A percentile compares a stretch with the other conserved stretches of the same genome.
Evolutionary conservation across 371 early-diverging fungal species (phyloP).

Genomic region (Rhizopus sp.): DNA sequence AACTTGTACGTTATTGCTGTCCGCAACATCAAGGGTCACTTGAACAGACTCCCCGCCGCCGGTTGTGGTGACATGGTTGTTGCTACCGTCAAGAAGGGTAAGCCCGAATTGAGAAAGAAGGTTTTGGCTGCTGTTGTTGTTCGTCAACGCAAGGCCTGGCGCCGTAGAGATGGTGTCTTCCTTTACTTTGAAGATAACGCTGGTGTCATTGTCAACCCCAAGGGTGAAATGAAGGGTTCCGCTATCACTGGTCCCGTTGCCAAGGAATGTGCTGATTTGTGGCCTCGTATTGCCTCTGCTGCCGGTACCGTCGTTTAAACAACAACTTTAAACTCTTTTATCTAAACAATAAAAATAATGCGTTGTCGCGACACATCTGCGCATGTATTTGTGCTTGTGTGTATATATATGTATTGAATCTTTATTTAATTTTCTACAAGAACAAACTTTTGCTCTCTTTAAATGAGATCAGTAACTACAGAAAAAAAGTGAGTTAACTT

Average conservation of each 20-base stretch:
- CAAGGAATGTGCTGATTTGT: constrained; percentile 99
- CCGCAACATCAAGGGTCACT: constrained; percentile 94
- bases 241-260: constrained; percentile 99
- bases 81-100: constrained; percentile 99
- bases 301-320: constrained; percentile 83
- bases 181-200: constrained; percentile 93
- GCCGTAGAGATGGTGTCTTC: constrained; percentile 99
- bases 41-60: constrained; percentile 99
- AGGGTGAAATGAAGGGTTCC: constrained; percentile 99
- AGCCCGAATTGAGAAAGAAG: constrained; percentile 99
- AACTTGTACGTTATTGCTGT: constrained; percentile 99
- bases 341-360: background rate
- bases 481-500: background rate
- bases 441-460: background rate
- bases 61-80: constrained; percentile 99
- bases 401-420: background rate
- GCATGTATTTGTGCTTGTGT: too few relatives aligned
- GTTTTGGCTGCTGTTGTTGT: constrained; percentile 99
- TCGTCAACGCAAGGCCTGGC: constrained; percentile 99
- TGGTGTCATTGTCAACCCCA: constrained; percentile 77
- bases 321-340: background rate
- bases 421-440: background rate
- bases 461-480: constrained; percentile 26
- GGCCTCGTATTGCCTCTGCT: constrained; percentile 99
- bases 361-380: too few relatives aligned